Evolutionary conservation across 192 early-diverging fungal species (phyloP), one percentile per base, ranked within the genome.

Genomic region (Coemansia sp.): DNA sequence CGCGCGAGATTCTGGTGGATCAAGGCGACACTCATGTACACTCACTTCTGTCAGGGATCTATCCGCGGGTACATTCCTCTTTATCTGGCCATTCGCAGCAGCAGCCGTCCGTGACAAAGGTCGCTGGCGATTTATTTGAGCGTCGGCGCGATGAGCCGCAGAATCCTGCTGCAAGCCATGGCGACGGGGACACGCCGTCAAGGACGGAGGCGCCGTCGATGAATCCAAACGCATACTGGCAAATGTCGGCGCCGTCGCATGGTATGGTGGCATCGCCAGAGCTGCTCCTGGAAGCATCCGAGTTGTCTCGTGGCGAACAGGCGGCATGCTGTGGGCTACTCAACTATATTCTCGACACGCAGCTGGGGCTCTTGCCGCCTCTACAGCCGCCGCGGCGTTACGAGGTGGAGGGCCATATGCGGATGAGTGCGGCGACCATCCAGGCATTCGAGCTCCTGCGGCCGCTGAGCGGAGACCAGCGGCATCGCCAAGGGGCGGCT

Each of bases 361-460:
- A 91, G 40, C 64, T 87, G 36, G 82, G 76, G 0, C 54, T 75
- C 12, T 50, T 67, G 7, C 83, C 84, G 9, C 76, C 77, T 8
- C 60, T 92, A 13, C 81, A 85, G 51, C 54, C 70, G 32, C 86
- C 87, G 11, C 67, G 73, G 25, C 61, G 61, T 12, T 82, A 86
- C 55, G 44, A 65, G 13, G 51, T 66, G 3, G 54, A 77, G 7
- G 67, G 77, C 11, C 80, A 76, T 16, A 75, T 94, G 76, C 73
- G 80, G 31, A 87, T 97, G 56, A 88, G 93, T 46, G 76, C 76
- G n/a, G 81, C 81, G 10, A 85, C 91, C 1, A 78, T 91, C 46
- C 60, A 66, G 38, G 83, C 92, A 6, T 65, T 97, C 11, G 91
- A 94, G 44, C 58, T 97, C 7, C 57, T 86, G 4, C 63, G 69